Percentiles rank a stretch among this genome's conserved stretches.
Evolutionary conservation across 352 stramenopile genomes (phyloP).

Genomic region (Phytophthora foliorum): DNA sequence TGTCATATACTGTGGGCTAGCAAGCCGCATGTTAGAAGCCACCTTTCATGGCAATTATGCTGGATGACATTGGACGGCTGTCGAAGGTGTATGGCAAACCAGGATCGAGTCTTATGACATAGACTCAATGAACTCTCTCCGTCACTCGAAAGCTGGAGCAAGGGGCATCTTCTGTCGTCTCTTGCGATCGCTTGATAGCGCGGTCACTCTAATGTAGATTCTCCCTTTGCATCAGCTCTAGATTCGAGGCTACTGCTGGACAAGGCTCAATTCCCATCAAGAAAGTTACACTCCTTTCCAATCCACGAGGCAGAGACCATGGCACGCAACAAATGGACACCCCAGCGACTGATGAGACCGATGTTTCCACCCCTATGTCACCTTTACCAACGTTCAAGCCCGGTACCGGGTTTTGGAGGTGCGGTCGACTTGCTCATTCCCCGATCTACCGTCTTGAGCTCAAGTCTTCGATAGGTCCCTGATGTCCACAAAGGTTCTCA

Average conservation of each 20-base stretch:
- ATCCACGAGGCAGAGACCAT: not conserved
- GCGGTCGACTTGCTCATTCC: slow-evolving; percentile 9
- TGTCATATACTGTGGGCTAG: not conserved
- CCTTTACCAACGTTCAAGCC: not conserved
- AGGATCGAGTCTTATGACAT: not conserved
- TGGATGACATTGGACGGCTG: not conserved
- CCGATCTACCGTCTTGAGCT: slow-evolving; percentile 4
- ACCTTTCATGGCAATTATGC: not conserved
- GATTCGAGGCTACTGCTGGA: not conserved
- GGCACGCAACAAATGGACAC: not conserved
- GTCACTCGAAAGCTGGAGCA: not conserved
- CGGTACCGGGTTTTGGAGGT: not conserved
- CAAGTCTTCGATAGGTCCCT: not conserved
- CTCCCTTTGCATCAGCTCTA: not conserved
- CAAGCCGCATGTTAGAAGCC: not conserved
- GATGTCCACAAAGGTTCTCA: slow-evolving; percentile 19
- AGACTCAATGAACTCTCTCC: not conserved
- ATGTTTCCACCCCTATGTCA: slow-evolving; percentile 2
- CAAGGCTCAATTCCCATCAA: slow-evolving; percentile 3
- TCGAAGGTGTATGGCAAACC: not conserved
- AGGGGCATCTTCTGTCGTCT: not conserved
- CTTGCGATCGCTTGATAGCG: not conserved
- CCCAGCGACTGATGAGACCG: not conserved
- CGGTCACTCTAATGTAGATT: not conserved
- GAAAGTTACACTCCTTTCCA: not conserved